phyloP scores from a whole-genome alignment of 768 basidiomycete genomes.

The Tubosaeta sp. region DNA sequence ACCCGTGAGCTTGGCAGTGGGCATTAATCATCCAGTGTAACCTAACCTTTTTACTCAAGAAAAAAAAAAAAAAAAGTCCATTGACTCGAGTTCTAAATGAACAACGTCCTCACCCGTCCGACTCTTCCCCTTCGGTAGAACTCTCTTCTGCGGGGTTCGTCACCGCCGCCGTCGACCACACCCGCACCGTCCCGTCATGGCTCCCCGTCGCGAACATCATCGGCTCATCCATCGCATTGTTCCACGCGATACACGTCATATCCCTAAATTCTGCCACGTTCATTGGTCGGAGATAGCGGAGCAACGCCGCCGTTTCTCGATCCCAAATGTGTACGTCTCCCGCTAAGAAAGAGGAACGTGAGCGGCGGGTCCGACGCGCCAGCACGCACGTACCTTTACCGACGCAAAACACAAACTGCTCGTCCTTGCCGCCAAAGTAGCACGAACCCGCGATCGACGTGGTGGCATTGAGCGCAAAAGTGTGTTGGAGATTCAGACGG shows the following conservation, averaged over 20 bases:
- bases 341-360: conserved; percentile 34
- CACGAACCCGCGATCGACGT: conserved; percentile 77
- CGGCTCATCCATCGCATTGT: conserved; percentile 46
- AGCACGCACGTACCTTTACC: conserved; percentile 54
- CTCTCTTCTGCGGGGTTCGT: conserved; percentile 5
- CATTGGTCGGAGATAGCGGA: conserved; percentile 65
- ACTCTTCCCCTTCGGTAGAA: conserved; percentile 18
- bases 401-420: conserved; percentile 75
- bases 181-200: conserved; percentile 71
- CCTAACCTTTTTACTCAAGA: neutral
- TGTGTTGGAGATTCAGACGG: conserved; percentile 46
- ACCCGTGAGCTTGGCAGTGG: neutral
- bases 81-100: neutral
- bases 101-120: conserved; percentile 8
- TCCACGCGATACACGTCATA: conserved; percentile 81
- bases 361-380: neutral
- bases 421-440: conserved; percentile 75
- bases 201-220: conserved; percentile 66
- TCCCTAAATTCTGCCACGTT: conserved; percentile 49
- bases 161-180: conserved; percentile 56
- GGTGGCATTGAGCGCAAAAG: conserved; percentile 57
- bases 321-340: conserved; percentile 88
- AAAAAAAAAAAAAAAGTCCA: neutral
- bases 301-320: conserved; percentile 65
- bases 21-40: neutral